phyloP scores from a whole-genome alignment of 768 basidiomycete genomes.

The Roridomyces roridus region DNA sequence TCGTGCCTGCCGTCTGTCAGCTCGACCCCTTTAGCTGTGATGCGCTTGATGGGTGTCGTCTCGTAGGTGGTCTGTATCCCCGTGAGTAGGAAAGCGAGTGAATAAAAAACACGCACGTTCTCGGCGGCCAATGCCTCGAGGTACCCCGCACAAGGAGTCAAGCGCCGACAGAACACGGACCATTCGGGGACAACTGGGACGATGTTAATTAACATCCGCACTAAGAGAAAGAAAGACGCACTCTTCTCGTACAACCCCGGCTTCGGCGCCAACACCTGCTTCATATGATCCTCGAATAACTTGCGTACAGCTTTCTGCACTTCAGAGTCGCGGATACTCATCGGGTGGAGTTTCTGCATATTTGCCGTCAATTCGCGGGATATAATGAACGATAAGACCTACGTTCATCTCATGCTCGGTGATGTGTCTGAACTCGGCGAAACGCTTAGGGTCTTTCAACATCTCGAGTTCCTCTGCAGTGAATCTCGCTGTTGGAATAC shows the following conservation, averaged over 20 bases:
- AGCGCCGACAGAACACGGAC: conserved; percentile 18
- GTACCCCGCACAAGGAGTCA: conserved; percentile 17
- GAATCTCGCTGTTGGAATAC: no score
- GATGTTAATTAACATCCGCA: background rate
- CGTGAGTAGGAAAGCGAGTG: background rate
- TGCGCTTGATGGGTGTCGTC: conserved; percentile 9
- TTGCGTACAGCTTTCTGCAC: background rate
- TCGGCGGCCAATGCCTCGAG: conserved; percentile 6
- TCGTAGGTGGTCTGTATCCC: conserved; percentile 10
- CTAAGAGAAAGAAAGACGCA: background rate
- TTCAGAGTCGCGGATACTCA: conserved; percentile 8
- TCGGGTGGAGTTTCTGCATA: background rate
- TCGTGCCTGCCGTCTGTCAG: conserved; percentile 9
- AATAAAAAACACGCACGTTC: background rate
- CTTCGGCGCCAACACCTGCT: background rate
- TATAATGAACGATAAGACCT: background rate
- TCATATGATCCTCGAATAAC: background rate
- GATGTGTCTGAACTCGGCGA: conserved; percentile 6
- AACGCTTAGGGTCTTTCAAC: conserved; percentile 2
- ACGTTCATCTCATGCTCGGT: conserved; percentile 14
- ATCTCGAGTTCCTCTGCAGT: conserved; percentile 9
- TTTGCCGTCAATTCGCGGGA: background rate
- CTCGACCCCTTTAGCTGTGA: conserved; percentile 13
- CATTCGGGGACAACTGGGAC: conserved; percentile 1
- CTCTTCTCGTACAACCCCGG: conserved; percentile 12